Evolutionary conservation across 2,329 filamentous ascomycete genomes (phyloP), one percentile per base, ranked within the genome.

Genomic region (Trichoderma sp.): DNA sequence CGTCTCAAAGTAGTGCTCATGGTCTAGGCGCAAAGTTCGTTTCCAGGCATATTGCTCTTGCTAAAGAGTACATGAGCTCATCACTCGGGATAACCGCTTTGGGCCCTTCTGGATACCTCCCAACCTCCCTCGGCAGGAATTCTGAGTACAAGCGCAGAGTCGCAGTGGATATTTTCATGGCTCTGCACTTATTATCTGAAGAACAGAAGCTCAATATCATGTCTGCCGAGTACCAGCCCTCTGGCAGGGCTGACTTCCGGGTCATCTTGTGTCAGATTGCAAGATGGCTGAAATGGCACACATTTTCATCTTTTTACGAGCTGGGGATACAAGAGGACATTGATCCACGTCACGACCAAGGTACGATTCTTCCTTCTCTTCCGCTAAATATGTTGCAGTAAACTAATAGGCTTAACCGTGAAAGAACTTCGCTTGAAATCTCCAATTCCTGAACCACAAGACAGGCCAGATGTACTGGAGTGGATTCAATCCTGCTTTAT

Each of bases 141-240:
- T 82, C 86, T 47, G 87, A 88, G 68, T 83, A 84, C 61, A 86
- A 89, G 55, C 84, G 86, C 68, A 89, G 84, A 75, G 81, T 89
- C 67, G 85, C 91, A 40, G 82, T 91, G 76, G 87, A 92, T 75
- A 84, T 92, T 63, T 86, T 95, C 47, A 83, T 96, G 72, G 91
- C 88, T 0, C 83, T 99, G 14, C 96, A 99, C 80, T 83, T 98
- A 3, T 83, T 97, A n/a, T 86, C 92, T 0, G 95, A 99, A 78
- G 96, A 99, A 77, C 86, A 92, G 71, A 98, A 97, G 76, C 86
- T 99, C 1, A 88, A 92, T 71, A 86, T 90, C 5, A 83, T 84
- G 71, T 79, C 79, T 0, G 80, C 83, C 0, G 83, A 85, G 62
- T 80, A 81, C 49, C 72, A 75, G 2, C 82, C 83, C 4, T 81